Base-by-base conservation (phyloP, 352 stramenopile genomes). In the Pythium utonaiense region DNA sequence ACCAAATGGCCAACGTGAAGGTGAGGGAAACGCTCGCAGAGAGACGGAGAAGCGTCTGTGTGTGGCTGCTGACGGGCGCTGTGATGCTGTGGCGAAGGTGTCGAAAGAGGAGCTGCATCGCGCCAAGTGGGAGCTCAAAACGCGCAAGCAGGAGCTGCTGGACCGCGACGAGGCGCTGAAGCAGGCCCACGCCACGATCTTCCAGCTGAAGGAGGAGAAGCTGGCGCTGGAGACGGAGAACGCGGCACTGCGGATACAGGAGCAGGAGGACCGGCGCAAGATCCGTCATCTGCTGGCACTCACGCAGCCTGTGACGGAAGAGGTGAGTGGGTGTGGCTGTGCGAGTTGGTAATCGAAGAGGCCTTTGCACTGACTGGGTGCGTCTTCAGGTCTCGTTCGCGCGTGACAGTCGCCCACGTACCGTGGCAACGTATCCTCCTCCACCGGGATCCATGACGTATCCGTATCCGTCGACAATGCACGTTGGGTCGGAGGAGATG, bases 201-300 rank as follows among this genome's bases (percentile, higher is more conserved):
- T 89, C 51, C 56, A 88, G 59, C 71, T 78, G 21, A 85, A 88
- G 40, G 67, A 83, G 19, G 66, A 91, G 53, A 66, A 84, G 13
- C 76, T 93, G 30, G 74, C 85, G 50, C 57, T 91, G 3, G 69
- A 86, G 34, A 67, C 76, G 0, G 69, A 93, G 53, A 90, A 85
- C 60, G 78, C 89, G 40, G 60, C 64, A 40, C 67, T 94, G 22
- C 87, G 82, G 19, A 73, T 91, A 34, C 86, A 93, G 38, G 83
- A 95, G 51, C 60, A 77, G 8, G 73, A 88, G 34, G 85, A 96
- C 54, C 66, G 85, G 16, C 69, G 77, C 33, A 90, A 92, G 48
- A 92, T 96, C 59, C 83, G 92, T 62, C 80, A 92, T 22, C 62
- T 96, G 38, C 69, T 96, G 36, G 70, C 73, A 41, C 73, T 96